These are phyloP conservation scores for Teunomyces funiuensis DNA, from an alignment of 805 yeast genomes.

Conservation along the genomic window DNA sequence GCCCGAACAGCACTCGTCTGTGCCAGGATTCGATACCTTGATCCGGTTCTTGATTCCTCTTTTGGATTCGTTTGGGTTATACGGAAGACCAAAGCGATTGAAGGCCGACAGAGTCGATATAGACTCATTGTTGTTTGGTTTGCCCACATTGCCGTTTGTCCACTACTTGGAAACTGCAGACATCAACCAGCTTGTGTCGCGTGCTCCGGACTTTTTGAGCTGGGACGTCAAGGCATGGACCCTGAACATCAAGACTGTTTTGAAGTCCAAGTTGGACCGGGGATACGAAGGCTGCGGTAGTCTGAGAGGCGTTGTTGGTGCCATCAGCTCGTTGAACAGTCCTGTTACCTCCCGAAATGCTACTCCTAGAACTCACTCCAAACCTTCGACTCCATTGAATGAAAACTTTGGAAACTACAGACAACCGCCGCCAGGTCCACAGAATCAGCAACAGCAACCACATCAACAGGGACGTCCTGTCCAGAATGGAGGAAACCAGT, in stretches of 20 bases:
- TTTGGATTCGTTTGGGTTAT: conserved; percentile 43
- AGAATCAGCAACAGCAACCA: not conserved
- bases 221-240: conserved; percentile 43
- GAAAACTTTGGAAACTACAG: not conserved
- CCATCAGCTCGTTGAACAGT: conserved; percentile 51
- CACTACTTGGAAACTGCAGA: conserved; percentile 42
- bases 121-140: conserved; percentile 42
- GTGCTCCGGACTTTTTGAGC: conserved; percentile 23
- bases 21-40: conserved; percentile 51
- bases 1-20: conserved; percentile 46
- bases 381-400: not conserved
- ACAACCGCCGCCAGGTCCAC: not conserved
- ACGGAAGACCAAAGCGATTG: conserved; percentile 45
- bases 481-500: not conserved
- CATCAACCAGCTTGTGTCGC: conserved; percentile 17
- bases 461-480: not conserved
- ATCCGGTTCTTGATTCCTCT: conserved; percentile 43
- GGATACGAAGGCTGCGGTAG: conserved; percentile 82
- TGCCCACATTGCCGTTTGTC: conserved; percentile 46
- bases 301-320: conserved; percentile 59
- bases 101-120: conserved; percentile 44
- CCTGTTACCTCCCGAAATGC: conserved; percentile 23
- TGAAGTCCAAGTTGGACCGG: conserved; percentile 35
- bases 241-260: conserved; percentile 26
- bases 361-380: not conserved